Conservation (phyloP, 371 early-diverging fungal species). For the Syncephalis fuscata region DNA sequence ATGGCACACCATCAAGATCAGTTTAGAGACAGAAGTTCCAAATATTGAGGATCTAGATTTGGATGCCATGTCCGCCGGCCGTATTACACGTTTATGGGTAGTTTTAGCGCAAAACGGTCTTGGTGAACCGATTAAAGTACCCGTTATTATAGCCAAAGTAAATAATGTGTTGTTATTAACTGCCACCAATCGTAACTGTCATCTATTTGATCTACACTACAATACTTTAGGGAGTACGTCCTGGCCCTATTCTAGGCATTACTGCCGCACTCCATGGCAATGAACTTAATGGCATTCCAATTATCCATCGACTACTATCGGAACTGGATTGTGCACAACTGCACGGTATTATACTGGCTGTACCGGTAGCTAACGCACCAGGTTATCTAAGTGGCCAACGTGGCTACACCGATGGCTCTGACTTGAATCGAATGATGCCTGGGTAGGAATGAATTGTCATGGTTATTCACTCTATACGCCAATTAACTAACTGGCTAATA, state of each 20-base stretch:
- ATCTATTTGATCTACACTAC: no score
- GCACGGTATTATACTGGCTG: constrained; percentile 72
- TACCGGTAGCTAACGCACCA: constrained; percentile 74
- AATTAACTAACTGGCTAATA: neutral
- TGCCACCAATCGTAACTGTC: no score
- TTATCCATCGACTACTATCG: constrained; percentile 67
- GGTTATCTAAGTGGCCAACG: constrained; percentile 67
- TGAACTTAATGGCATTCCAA: constrained; percentile 82
- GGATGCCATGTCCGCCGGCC: constrained; percentile 23
- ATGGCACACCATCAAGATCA: neutral
- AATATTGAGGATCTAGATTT: constrained; percentile 26
- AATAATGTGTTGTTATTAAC: neutral
- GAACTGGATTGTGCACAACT: constrained; percentile 57
- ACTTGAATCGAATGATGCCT: constrained; percentile 77
- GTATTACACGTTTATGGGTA: constrained; percentile 34
- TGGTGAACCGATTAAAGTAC: constrained; percentile 33
- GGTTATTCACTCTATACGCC: neutral
- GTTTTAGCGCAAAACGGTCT: constrained; percentile 39
- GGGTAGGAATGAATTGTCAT: constrained; percentile 22
- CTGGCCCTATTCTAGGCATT: constrained; percentile 31
- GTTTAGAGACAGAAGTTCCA: constrained; percentile 15
- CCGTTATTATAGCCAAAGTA: constrained; percentile 41
- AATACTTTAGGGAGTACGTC: constrained; percentile 17
- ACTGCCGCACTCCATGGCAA: constrained; percentile 81
- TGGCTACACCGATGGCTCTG: constrained; percentile 67